Evolutionary conservation across 441 rosid species (phyloP), one percentile per base, ranked within the genome.

Genomic region (Gossypium schwendimanii): DNA sequence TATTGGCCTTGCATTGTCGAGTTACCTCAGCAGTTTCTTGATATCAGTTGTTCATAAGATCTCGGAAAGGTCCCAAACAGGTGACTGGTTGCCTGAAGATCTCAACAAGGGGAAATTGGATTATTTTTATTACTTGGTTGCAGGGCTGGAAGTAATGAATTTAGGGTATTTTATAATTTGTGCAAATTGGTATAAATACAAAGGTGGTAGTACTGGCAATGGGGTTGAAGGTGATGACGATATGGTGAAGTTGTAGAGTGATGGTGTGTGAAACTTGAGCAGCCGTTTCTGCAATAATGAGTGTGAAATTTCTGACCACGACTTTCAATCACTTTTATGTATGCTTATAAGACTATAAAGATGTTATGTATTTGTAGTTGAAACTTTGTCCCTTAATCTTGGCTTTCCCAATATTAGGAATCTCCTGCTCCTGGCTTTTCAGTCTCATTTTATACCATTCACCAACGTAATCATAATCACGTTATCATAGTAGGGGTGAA

Each of bases 101-200:
- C 85, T 87, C 39, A 88, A 85, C 76, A 81, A 82, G 69, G 93
- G 91, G 18, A 88, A 78, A 64, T 62, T 88, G 69, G 89, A 84
- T 53, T 86, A 78, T 61, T 85, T 81, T 20, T 89, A 87, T 20
- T 89, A 73, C 83, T 66, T 85, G 55, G 83, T 89, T 64, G 87
- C 89, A 52, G 88, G 78, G 11, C 21, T 85, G 33, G 81, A 74
- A 75, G 68, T 72, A n/a, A 0, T 84, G 8, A 89, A 84, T 79
- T 73, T 85, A 1, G 84, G 54, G 0, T 87, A 82, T 77, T 89
- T 87, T 68, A 28, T 84, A 47, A 76, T 80, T 1, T 84, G 86
- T 59, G 83, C 93, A 31, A 83, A 69, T 36, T 87, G 91, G 92
- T 88, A 82, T 72, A 82, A 78, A 78, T 88, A 89, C 84, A 89